Conservation (phyloP, 1,284 basidiomycete genomes). For the Ganoderma lingzhi region DNA sequence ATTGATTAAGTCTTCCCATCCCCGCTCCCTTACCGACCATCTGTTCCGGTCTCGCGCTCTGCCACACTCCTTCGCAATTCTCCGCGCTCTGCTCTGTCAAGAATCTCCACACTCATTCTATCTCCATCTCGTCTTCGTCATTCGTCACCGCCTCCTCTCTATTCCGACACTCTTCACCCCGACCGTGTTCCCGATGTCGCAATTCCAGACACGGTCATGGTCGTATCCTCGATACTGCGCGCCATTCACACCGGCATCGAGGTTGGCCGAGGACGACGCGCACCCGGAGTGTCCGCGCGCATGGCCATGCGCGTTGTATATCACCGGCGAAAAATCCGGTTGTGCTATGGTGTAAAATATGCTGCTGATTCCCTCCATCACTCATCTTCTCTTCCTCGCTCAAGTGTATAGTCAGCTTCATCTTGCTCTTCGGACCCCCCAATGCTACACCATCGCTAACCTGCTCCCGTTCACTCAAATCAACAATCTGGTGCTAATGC, state of each 20-base stretch:
- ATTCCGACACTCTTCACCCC: not conserved
- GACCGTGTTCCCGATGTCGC: not conserved
- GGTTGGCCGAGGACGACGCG: not conserved
- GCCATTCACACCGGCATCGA: not conserved
- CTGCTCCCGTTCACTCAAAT: not conserved
- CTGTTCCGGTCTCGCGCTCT: constrained; percentile 10
- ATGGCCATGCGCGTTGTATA: constrained; percentile 27
- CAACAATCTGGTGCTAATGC: constrained; percentile 21
- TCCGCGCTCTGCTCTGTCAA: not conserved
- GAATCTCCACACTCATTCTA: constrained; percentile 12
- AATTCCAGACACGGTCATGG: constrained; percentile 3
- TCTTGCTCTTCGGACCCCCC: constrained; percentile 1
- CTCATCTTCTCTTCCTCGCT: constrained; percentile 3
- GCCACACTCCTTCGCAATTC: constrained; percentile 17
- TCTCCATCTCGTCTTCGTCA: constrained; percentile 1
- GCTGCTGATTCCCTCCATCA: constrained; percentile 6
- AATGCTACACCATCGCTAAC: constrained; percentile 17
- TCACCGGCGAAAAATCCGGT: constrained; percentile 31
- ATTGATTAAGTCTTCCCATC: constrained; percentile 1
- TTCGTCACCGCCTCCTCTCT: constrained; percentile 6
- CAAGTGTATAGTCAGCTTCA: constrained; percentile 8
- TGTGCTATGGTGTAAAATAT: constrained; percentile 35
- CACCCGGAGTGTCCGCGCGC: constrained; percentile 16
- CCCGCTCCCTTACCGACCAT: constrained; percentile 10
- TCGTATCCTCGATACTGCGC: constrained; percentile 8